These are phyloP conservation scores for Patellaria atrata DNA, from an alignment of 495 filamentous ascomycete species.

Conservation along the genomic window DNA sequence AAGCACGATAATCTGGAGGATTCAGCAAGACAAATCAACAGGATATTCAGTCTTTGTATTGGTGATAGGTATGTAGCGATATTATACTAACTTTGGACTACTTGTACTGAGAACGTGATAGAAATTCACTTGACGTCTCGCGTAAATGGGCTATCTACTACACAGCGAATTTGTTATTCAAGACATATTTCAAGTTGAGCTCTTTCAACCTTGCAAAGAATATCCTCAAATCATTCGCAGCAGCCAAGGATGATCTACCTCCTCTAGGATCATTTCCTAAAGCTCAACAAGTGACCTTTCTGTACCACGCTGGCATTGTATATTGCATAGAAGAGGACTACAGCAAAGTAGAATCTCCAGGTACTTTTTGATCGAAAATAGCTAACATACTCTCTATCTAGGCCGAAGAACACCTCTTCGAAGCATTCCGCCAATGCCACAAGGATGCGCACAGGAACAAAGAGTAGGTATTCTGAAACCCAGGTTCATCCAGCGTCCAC, in stretches of 20 bases:
- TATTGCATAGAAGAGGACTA: conserved; percentile 90
- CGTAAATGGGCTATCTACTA: conserved; percentile 96
- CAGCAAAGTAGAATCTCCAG: conserved; percentile 35
- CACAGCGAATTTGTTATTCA: conserved; percentile 84
- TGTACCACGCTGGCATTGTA: conserved; percentile 86
- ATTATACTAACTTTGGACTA: conserved; percentile 6
- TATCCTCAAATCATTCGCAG: background rate
- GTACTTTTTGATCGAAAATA: background rate
- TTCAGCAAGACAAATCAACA: conserved; percentile 72
- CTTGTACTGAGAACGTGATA: background rate
- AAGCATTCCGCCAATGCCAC: conserved; percentile 67
- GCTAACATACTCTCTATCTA: conserved; percentile 21
- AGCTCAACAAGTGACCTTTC: conserved; percentile 92
- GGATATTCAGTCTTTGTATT: conserved; percentile 76
- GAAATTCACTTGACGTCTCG: conserved; percentile 62
- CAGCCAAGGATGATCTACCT: too few relatives aligned
- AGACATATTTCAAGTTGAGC: conserved; percentile 80
- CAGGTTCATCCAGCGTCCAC: background rate
- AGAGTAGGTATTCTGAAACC: conserved; percentile 40
- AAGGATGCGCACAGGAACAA: conserved; percentile 54
- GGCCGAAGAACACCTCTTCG: conserved; percentile 67
- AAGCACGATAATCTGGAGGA: conserved; percentile 77
- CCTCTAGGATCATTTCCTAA: background rate
- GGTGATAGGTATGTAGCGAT: conserved; percentile 57
- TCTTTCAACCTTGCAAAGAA: background rate